Evolutionary conservation across 208 protist genomes (phyloP).

Genomic region (Acanthamoeba triangularis): DNA sequence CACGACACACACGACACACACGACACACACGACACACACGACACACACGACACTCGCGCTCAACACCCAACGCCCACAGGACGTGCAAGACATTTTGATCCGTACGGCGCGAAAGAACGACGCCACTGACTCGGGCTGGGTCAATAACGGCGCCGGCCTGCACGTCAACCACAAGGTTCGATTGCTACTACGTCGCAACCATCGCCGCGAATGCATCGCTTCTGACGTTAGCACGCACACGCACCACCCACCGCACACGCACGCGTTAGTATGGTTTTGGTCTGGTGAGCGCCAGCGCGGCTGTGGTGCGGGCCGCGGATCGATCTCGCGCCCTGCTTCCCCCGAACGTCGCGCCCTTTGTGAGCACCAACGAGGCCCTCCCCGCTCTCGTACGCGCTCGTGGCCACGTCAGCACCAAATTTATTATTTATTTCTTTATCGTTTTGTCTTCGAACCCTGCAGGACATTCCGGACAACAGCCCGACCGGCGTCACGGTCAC

Average conservation of each 20-base stretch:
- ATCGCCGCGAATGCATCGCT: neutral
- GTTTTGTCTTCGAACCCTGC: too few species aligned
- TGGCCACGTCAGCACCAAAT: too few species aligned
- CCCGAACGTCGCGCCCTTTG: neutral
- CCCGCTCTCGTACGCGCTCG: neutral
- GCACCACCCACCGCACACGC: neutral
- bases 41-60: neutral
- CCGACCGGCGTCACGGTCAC: neutral
- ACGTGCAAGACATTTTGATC: conserved; percentile 58
- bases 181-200: neutral
- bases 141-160: conserved; percentile 19
- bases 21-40: too few species aligned
- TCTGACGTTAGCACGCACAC: neutral
- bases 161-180: conserved; percentile 59
- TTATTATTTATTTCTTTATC: neutral
- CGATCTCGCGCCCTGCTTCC: neutral
- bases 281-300: neutral
- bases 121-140: neutral
- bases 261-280: neutral
- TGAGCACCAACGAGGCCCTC: neutral
- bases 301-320: neutral
- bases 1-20: too few species aligned
- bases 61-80: neutral
- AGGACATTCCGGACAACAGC: conserved; percentile 47
- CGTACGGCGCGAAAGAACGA: conserved; percentile 33